These are phyloP conservation scores for Neurospora crassa DNA, from an alignment of 2,329 filamentous ascomycete genomes.

Conservation along the genomic window DNA sequence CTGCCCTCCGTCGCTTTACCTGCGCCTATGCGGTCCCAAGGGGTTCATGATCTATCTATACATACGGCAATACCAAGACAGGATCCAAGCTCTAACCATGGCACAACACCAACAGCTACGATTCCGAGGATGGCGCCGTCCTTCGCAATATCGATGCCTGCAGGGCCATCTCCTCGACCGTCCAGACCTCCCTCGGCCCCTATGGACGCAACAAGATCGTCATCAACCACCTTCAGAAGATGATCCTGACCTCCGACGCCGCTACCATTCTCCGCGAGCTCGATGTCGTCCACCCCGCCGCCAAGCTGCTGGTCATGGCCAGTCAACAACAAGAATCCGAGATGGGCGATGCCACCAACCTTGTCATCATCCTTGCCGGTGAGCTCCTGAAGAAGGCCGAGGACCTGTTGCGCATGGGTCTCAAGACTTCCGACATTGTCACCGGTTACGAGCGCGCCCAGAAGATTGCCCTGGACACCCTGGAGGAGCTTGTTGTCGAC, in stretches of 20 bases:
- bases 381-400: conserved; percentile 96
- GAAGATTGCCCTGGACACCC: conserved; percentile 70
- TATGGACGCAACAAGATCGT: conserved; percentile 99
- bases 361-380: conserved; percentile 92
- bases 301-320: conserved; percentile 96
- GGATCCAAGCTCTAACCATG: not conserved
- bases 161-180: conserved; percentile 87
- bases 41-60: not conserved
- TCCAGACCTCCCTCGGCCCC: conserved; percentile 92
- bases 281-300: conserved; percentile 95
- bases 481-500: conserved; percentile 87
- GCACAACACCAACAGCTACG: conserved; percentile 58
- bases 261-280: conserved; percentile 95
- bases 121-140: conserved; percentile 97
- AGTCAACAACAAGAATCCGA: conserved; percentile 98
- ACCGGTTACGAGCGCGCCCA: conserved; percentile 93
- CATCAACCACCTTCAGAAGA: conserved; percentile 99
- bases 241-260: conserved; percentile 97
- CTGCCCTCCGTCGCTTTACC: conserved; percentile 15
- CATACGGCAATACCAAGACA: not conserved
- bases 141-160: conserved; percentile 98
- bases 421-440: conserved; percentile 97
- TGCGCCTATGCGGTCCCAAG: conserved; percentile 12
- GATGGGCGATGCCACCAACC: conserved; percentile 97
- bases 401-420: conserved; percentile 88